Evolutionary conservation across 2,329 filamentous ascomycete species (phyloP).

Genomic region (Orbilia blumenaviensis): DNA sequence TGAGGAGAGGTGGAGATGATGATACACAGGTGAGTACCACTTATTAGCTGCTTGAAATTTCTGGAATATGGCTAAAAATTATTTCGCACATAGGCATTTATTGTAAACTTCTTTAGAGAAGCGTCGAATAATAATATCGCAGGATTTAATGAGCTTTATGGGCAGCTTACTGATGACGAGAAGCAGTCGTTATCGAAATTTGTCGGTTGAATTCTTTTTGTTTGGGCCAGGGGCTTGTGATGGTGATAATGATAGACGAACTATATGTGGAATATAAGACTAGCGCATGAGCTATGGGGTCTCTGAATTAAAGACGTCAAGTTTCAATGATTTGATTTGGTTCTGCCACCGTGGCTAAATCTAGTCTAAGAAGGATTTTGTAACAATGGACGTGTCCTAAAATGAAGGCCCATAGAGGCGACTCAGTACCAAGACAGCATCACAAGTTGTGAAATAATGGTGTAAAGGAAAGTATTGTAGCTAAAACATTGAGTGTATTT

Average conservation of each 20-base stretch:
- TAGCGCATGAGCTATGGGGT: background rate
- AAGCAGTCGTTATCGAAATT: constrained; percentile 64
- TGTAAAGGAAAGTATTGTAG: no score
- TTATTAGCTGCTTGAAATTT: background rate
- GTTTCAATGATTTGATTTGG: background rate
- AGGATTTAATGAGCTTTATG: constrained; percentile 61
- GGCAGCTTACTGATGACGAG: constrained; percentile 61
- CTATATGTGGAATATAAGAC: background rate
- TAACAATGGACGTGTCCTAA: no score
- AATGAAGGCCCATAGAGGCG: no score
- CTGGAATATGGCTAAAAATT: background rate
- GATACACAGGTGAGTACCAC: constrained; percentile 55
- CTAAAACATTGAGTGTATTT: no score
- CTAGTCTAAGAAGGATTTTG: no score
- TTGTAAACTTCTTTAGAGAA: constrained; percentile 60
- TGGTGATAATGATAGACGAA: constrained; percentile 1
- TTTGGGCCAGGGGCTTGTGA: background rate
- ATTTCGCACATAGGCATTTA: constrained; percentile 46
- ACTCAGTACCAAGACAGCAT: no score
- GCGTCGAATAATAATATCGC: constrained; percentile 61
- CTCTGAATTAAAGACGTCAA: background rate
- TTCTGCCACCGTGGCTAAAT: no score
- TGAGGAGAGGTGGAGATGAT: constrained; percentile 56
- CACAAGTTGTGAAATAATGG: no score
- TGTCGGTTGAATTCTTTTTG: constrained; percentile 17